Percentiles rank a stretch among this genome's conserved stretches.
Conservation (phyloP, 148 eudicot genomes). For the Rhododendron molle region DNA sequence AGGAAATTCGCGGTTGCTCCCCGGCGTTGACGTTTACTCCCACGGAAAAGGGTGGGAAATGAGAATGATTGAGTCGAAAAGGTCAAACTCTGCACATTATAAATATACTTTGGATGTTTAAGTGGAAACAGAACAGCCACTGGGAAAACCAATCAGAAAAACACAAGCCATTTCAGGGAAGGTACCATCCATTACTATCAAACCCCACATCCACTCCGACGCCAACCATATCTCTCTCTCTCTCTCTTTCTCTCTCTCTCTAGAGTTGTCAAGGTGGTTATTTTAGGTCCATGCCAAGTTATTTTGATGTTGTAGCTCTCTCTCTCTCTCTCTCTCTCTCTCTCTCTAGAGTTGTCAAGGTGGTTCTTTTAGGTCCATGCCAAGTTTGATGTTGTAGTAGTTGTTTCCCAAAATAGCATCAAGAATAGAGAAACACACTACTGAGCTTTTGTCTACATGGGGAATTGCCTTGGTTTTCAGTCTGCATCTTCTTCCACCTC, state of each 20-base stretch:
- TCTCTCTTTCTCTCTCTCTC: neutral
- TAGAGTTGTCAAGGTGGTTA: neutral
- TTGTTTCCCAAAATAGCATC: neutral
- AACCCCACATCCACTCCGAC: neutral
- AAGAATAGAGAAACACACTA: neutral
- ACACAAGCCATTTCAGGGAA: neutral
- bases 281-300: neutral
- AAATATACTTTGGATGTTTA: neutral
- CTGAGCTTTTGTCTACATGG: slow-evolving; percentile 21
- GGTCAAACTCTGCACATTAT: neutral
- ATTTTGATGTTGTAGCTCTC: neutral
- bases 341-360: neutral
- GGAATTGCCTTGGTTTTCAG: slow-evolving; percentile 36
- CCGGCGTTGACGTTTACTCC: neutral
- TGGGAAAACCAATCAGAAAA: neutral
- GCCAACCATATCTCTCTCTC: no score
- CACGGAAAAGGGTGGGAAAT: neutral
- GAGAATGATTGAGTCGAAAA: neutral
- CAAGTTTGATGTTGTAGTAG: neutral
- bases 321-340: no score
- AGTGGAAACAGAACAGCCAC: neutral
- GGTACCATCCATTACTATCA: neutral
- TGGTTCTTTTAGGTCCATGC: neutral
- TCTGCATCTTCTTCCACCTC: neutral
- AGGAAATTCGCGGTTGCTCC: neutral